Conservation (phyloP, 2,329 filamentous ascomycete genomes). For the Hymenotorrendiella dingleyae region DNA sequence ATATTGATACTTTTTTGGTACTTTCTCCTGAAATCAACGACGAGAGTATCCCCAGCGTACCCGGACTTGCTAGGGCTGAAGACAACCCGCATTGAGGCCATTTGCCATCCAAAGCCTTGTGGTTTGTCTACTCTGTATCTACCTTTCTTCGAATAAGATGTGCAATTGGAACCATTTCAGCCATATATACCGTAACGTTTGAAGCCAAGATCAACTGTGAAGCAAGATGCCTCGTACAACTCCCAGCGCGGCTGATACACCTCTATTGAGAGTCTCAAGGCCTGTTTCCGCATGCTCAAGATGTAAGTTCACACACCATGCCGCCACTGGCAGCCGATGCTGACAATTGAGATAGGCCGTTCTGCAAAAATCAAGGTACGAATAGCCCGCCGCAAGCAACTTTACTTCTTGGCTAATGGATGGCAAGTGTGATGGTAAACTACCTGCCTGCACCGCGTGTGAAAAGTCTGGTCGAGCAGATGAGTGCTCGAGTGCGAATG, state of each 20-base stretch:
- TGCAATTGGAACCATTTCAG: no score
- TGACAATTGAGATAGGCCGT: slow-evolving; percentile 46
- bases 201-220: neutral
- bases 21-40: no score
- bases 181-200: no score
- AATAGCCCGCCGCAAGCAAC: neutral
- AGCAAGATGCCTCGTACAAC: slow-evolving; percentile 17
- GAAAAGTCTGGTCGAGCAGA: slow-evolving; percentile 81
- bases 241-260: slow-evolving; percentile 35
- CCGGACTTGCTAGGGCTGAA: no score
- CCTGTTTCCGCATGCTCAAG: slow-evolving; percentile 75
- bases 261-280: slow-evolving; percentile 65
- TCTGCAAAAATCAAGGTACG: slow-evolving; percentile 83
- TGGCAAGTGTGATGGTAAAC: slow-evolving; percentile 79
- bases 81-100: no score
- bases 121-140: no score
- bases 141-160: no score
- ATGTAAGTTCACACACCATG: slow-evolving; percentile 42
- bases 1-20: no score
- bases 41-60: no score
- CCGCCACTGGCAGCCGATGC: slow-evolving; percentile 1
- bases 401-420: slow-evolving; percentile 14
- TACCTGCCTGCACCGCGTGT: slow-evolving; percentile 91
- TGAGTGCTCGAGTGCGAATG: slow-evolving; percentile 90
- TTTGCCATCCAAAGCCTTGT: no score